These are phyloP conservation scores for Kalmusia sp. DNA, from an alignment of 2,329 filamentous ascomycete species.

Conservation along the genomic window DNA sequence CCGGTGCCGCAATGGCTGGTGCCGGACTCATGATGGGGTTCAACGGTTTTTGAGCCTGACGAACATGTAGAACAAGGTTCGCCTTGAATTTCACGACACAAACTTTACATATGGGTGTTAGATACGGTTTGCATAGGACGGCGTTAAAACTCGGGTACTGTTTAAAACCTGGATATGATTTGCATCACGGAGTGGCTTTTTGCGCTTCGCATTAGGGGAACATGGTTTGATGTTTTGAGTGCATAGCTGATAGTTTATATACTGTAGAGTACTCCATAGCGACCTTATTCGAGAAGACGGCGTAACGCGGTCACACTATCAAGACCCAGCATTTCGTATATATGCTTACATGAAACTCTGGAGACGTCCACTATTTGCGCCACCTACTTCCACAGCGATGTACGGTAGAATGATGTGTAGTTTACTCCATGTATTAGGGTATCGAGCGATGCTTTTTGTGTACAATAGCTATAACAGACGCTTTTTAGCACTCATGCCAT, in stretches of 20 bases:
- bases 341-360: too few relatives aligned
- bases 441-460: not conserved
- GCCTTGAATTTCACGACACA: not conserved
- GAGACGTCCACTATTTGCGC: too few relatives aligned
- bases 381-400: too few relatives aligned
- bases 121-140: not conserved
- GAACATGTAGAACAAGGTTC: not conserved
- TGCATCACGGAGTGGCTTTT: not conserved
- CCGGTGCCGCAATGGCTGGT: constrained; percentile 37
- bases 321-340: too few relatives aligned
- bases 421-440: not conserved
- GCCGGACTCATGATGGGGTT: constrained; percentile 41
- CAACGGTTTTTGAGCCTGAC: constrained; percentile 35
- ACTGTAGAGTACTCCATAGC: not conserved
- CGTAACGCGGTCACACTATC: too few relatives aligned
- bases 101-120: not conserved
- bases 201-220: not conserved
- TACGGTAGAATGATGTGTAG: not conserved
- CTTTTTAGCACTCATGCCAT: not conserved
- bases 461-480: not conserved
- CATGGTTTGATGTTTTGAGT: not conserved
- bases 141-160: not conserved
- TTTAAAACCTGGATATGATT: not conserved
- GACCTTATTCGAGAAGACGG: too few relatives aligned
- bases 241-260: not conserved